A percentile compares a stretch with the other conserved stretches of the same genome.
phyloP scores from a whole-genome alignment of 1,284 basidiomycete genomes.

The Marasmius sp. region DNA sequence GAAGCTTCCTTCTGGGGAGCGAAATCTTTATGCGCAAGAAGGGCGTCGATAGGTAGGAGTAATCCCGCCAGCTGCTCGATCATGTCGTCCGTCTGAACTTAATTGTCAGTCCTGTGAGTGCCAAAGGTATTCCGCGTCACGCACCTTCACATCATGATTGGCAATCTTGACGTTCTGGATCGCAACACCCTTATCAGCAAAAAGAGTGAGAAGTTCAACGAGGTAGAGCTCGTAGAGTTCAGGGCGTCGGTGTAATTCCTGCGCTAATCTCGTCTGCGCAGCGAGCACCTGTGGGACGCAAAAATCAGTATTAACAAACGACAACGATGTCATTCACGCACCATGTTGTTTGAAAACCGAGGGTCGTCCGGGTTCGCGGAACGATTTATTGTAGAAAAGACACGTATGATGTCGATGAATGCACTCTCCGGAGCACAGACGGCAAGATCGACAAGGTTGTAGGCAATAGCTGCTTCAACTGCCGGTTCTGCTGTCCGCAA shows the following conservation, averaged over 20 bases:
- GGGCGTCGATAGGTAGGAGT: constrained; percentile 86
- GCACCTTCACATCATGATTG: constrained; percentile 64
- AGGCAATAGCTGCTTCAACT: constrained; percentile 89
- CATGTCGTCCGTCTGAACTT: constrained; percentile 73
- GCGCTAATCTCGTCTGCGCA: constrained; percentile 85
- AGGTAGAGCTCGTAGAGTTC: constrained; percentile 82
- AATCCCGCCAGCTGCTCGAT: constrained; percentile 84
- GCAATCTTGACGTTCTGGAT: constrained; percentile 80
- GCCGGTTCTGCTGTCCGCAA: constrained; percentile 81
- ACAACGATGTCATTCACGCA: constrained; percentile 24
- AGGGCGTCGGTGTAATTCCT: constrained; percentile 69
- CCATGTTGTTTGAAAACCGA: constrained; percentile 84
- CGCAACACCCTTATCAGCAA: constrained; percentile 89
- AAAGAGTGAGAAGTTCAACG: constrained; percentile 83
- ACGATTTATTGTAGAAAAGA: constrained; percentile 86
- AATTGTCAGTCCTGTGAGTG: constrained; percentile 10
- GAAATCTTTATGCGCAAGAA: constrained; percentile 79
- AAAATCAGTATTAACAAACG: constrained; percentile 14
- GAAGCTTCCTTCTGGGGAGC: constrained; percentile 61
- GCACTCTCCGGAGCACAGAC: constrained; percentile 75
- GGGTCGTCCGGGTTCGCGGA: constrained; percentile 85
- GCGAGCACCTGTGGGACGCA: constrained; percentile 62
- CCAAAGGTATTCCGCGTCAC: constrained; percentile 12
- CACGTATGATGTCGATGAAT: constrained; percentile 84
- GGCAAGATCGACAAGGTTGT: constrained; percentile 89